phyloP scores from a whole-genome alignment of 2,329 filamentous ascomycete genomes.

The Coniochaeta sp. region DNA sequence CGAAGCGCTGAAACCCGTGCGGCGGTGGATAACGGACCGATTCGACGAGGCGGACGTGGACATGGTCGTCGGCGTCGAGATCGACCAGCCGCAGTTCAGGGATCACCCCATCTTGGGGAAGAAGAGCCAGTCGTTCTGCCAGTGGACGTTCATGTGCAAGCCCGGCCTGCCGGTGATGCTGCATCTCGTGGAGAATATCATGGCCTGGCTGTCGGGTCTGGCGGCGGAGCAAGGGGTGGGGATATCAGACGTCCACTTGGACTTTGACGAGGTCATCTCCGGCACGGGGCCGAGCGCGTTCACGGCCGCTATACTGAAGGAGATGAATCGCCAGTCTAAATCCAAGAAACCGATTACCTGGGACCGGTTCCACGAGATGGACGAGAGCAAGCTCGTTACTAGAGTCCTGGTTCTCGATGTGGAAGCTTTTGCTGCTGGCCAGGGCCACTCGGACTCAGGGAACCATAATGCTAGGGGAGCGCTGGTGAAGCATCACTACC shows the following conservation, averaged over 20 bases:
- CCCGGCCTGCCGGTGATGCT: conserved; percentile 23
- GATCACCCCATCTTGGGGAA: conserved; percentile 21
- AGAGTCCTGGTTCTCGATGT: conserved; percentile 11
- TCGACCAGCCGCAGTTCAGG: conserved; percentile 18
- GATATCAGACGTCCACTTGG: conserved; percentile 11
- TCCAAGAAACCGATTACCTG: neutral
- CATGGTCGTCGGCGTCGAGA: conserved; percentile 24
- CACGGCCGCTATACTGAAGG: conserved; percentile 22
- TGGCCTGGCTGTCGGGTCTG: conserved; percentile 15
- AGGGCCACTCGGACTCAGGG: conserved; percentile 29
- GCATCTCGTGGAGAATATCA: conserved; percentile 16
- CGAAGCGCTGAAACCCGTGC: conserved; percentile 47
- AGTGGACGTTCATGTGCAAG: conserved; percentile 26
- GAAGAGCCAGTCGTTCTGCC: conserved; percentile 23
- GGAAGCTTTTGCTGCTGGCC: conserved; percentile 13
- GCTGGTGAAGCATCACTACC: conserved; percentile 29
- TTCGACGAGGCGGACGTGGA: conserved; percentile 12
- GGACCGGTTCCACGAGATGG: conserved; percentile 10
- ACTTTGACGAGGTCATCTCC: conserved; percentile 22
- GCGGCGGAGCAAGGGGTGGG: conserved; percentile 6
- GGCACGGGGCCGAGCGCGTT: conserved; percentile 24
- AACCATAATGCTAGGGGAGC: conserved; percentile 10
- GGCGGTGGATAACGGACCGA: conserved; percentile 19
- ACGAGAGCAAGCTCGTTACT: conserved; percentile 7
- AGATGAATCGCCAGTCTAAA: conserved; percentile 10